Conservation (phyloP, 1,284 basidiomycete genomes). For the Schizophyllum commune region DNA sequence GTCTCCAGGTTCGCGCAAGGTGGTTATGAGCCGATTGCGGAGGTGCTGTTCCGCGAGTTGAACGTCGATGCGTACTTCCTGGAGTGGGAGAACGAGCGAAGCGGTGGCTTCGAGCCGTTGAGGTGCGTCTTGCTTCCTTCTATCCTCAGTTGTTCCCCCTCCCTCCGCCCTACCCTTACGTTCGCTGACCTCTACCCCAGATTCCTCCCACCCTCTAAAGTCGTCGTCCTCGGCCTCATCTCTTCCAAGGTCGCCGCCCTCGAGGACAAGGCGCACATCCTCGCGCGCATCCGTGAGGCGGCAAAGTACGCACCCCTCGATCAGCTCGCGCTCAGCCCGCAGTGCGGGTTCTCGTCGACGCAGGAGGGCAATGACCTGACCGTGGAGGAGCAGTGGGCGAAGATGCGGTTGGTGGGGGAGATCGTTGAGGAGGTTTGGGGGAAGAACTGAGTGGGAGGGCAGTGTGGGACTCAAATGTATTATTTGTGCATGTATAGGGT, state of each 20-base stretch:
- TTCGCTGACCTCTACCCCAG: slow-evolving; percentile 3
- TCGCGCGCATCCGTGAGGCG: slow-evolving; percentile 11
- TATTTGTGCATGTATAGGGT: background rate
- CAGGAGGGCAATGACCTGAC: slow-evolving; percentile 14
- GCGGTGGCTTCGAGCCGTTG: background rate
- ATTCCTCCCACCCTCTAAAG: slow-evolving; percentile 14
- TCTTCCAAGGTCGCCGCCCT: slow-evolving; percentile 13
- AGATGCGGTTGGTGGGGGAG: slow-evolving; percentile 14
- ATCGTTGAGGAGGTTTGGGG: slow-evolving; percentile 15
- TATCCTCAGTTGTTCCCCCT: too few species aligned
- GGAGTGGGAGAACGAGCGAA: slow-evolving; percentile 6
- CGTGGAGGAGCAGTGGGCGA: slow-evolving; percentile 13
- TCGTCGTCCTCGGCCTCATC: slow-evolving; percentile 13
- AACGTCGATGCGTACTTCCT: slow-evolving; percentile 14
- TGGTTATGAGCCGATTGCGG: slow-evolving; percentile 14
- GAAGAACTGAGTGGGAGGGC: background rate
- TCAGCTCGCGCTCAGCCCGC: slow-evolving; percentile 12
- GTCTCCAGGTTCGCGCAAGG: slow-evolving; percentile 6
- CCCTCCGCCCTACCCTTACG: background rate
- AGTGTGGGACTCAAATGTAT: background rate
- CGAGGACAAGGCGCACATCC: slow-evolving; percentile 13
- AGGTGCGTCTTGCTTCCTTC: background rate
- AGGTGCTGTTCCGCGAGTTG: slow-evolving; percentile 12
- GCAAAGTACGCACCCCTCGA: slow-evolving; percentile 14
- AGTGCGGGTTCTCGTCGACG: slow-evolving; percentile 14